Conservation (phyloP, 164 flowering plant species). For the Vitis cinerea region DNA sequence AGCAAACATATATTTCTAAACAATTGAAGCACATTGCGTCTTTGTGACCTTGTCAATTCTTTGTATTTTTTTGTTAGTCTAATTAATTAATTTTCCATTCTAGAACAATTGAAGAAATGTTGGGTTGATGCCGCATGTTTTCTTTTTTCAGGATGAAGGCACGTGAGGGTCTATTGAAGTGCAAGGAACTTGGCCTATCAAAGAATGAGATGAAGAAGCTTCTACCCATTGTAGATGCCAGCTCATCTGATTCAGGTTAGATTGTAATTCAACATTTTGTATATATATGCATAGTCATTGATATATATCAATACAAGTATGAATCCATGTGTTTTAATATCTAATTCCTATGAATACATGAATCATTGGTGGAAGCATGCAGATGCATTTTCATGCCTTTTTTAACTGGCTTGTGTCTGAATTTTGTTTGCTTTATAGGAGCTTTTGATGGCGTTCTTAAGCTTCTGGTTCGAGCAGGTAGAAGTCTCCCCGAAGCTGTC, state of each 20-base stretch:
- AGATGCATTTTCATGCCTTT: neutral
- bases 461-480: slow-evolving; percentile 91
- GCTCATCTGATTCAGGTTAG: slow-evolving; percentile 98
- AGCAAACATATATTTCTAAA: too few species aligned
- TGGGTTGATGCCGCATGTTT: neutral
- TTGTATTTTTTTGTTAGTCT: neutral
- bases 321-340: too few species aligned
- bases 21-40: too few species aligned
- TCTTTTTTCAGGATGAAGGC: slow-evolving; percentile 82
- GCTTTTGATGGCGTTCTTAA: slow-evolving; percentile 99
- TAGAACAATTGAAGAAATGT: neutral
- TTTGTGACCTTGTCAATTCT: too few species aligned
- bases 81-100: neutral
- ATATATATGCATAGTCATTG: neutral
- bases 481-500: slow-evolving; percentile 99
- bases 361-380: neutral
- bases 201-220: slow-evolving; percentile 86
- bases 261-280: neutral
- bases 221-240: slow-evolving; percentile 95
- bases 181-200: slow-evolving; percentile 87
- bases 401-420: neutral
- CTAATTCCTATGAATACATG: neutral
- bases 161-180: slow-evolving; percentile 93
- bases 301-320: neutral
- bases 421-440: slow-evolving; percentile 39